These are phyloP conservation scores for Laetiporus sulphureus DNA, from an alignment of 1,284 basidiomycete genomes.

Conservation along the genomic window DNA sequence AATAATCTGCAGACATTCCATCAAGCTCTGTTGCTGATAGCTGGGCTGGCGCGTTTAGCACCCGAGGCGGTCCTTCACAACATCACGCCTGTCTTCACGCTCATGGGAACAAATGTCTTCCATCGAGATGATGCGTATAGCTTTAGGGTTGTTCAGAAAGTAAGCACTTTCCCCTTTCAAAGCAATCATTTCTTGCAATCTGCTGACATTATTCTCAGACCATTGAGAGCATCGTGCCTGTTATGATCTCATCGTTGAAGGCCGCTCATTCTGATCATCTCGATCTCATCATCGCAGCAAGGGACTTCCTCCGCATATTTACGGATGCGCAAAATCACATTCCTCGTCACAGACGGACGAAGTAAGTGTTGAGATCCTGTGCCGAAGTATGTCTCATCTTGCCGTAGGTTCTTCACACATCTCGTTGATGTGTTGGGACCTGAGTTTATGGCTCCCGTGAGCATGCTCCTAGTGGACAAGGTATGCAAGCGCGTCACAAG, in stretches of 20 bases:
- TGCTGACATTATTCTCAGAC: slow-evolving; percentile 45
- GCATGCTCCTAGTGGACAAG: slow-evolving; percentile 84
- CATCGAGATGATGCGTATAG: slow-evolving; percentile 95
- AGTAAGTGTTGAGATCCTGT: no score
- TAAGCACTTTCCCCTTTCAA: slow-evolving; percentile 21
- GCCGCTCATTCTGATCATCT: slow-evolving; percentile 43
- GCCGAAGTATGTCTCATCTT: slow-evolving; percentile 9
- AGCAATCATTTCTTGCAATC: not conserved
- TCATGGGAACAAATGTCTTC: slow-evolving; percentile 96
- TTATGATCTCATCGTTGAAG: slow-evolving; percentile 78
- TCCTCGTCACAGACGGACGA: slow-evolving; percentile 80
- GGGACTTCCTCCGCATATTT: slow-evolving; percentile 80
- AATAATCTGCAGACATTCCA: slow-evolving; percentile 94
- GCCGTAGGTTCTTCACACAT: slow-evolving; percentile 79
- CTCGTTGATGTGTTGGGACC: slow-evolving; percentile 84
- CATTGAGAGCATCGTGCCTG: slow-evolving; percentile 88
- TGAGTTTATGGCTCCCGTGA: slow-evolving; percentile 81
- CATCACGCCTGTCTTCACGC: slow-evolving; percentile 98
- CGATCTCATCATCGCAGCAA: slow-evolving; percentile 59
- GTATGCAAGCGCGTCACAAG: slow-evolving; percentile 63
- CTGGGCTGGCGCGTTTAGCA: slow-evolving; percentile 76
- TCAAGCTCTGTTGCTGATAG: slow-evolving; percentile 87
- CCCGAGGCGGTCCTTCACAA: slow-evolving; percentile 92
- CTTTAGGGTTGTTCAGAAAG: slow-evolving; percentile 92
- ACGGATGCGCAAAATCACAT: slow-evolving; percentile 85